Conservation (phyloP, 495 filamentous ascomycete genomes). For the Trichoderma parareesei region DNA sequence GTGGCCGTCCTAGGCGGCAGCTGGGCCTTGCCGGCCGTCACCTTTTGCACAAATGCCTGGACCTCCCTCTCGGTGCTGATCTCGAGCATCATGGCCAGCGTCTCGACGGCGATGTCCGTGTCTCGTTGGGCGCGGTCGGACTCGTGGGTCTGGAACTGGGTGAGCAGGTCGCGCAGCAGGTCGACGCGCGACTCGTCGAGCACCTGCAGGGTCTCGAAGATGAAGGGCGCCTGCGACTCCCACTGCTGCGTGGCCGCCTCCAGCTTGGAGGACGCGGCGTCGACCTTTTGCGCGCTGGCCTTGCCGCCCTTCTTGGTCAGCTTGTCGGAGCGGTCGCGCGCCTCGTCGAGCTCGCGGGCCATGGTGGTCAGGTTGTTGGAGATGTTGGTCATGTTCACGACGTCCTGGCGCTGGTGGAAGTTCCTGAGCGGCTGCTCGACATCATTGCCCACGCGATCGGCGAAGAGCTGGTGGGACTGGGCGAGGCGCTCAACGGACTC, state of each 20-base stretch:
- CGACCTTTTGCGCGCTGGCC: slow-evolving; percentile 71
- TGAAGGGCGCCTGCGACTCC: slow-evolving; percentile 92
- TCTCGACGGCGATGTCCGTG: slow-evolving; percentile 68
- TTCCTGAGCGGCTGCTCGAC: slow-evolving; percentile 79
- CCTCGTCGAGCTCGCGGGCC: slow-evolving; percentile 75
- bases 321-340: slow-evolving; percentile 84
- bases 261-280: slow-evolving; percentile 62
- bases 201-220: slow-evolving; percentile 90
- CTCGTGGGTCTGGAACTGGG: slow-evolving; percentile 88
- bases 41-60: slow-evolving; percentile 62
- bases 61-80: slow-evolving; percentile 86
- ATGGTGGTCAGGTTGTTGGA: slow-evolving; percentile 70
- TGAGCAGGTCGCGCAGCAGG: slow-evolving; percentile 85
- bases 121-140: slow-evolving; percentile 77
- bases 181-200: slow-evolving; percentile 85
- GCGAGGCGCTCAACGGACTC: slow-evolving; percentile 71
- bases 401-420: slow-evolving; percentile 62
- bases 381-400: slow-evolving; percentile 76
- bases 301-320: slow-evolving; percentile 71
- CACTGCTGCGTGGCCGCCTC: slow-evolving; percentile 76
- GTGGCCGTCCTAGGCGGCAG: slow-evolving; percentile 34
- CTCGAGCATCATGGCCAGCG: slow-evolving; percentile 77
- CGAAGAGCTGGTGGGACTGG: slow-evolving; percentile 73
- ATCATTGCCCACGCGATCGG: slow-evolving; percentile 80
- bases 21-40: slow-evolving; percentile 41